Conservation (phyloP, 169 alveolate genomes). For the Cryptosporidium tyzzeri region DNA sequence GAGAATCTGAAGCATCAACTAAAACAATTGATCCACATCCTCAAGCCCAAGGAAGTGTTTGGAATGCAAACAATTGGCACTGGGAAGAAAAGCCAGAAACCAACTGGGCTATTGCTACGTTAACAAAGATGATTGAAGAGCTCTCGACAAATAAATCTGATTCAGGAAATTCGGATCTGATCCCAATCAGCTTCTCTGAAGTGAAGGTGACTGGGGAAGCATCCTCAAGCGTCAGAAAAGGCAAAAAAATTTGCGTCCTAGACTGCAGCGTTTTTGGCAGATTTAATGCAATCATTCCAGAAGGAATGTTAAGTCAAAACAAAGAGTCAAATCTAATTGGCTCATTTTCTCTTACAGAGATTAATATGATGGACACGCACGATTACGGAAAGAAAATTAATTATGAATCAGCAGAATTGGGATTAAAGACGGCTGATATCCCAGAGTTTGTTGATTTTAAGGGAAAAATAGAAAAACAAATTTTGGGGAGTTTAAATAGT, state of each 20-base stretch:
- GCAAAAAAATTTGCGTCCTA: constrained; percentile 77
- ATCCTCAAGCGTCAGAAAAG: constrained; percentile 80
- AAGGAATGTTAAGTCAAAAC: background rate
- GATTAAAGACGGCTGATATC: background rate
- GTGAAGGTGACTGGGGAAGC: constrained; percentile 80
- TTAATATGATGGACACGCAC: constrained; percentile 62
- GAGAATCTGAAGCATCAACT: constrained; percentile 5
- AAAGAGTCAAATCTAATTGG: constrained; percentile 30
- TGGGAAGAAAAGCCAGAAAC: constrained; percentile 82
- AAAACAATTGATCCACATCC: background rate
- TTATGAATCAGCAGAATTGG: constrained; percentile 50
- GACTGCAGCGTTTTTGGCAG: constrained; percentile 37
- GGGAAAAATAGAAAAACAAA: constrained; percentile 21
- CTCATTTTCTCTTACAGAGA: constrained; percentile 18
- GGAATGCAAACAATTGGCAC: constrained; percentile 80
- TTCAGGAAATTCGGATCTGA: background rate
- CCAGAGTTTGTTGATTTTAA: constrained; percentile 26
- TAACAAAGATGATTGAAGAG: constrained; percentile 71
- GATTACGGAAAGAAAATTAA: constrained; percentile 35
- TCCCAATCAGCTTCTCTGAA: constrained; percentile 56
- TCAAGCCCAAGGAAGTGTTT: constrained; percentile 77
- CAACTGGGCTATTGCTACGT: constrained; percentile 78
- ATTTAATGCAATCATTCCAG: constrained; percentile 22
- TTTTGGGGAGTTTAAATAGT: constrained; percentile 13
- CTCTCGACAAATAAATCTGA: background rate